phyloP scores from a whole-genome alignment of 768 basidiomycete species.

The Amanita jacksonii region DNA sequence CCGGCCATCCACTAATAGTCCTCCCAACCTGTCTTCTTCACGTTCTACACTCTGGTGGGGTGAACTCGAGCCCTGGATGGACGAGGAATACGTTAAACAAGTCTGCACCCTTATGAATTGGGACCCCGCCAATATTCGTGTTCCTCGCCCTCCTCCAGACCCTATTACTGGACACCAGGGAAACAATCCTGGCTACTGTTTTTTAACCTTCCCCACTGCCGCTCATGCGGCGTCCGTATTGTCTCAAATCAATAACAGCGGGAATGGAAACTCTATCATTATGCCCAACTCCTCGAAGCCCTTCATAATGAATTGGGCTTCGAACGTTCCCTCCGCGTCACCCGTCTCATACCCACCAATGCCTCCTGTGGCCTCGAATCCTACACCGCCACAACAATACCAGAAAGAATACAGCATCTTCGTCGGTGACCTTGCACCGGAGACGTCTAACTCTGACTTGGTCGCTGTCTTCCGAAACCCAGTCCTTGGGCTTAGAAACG shows the following conservation, averaged over 20 bases:
- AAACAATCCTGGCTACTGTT: slow-evolving; percentile 85
- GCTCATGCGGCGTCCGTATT: slow-evolving; percentile 63
- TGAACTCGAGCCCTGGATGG: slow-evolving; percentile 94
- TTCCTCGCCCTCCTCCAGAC: slow-evolving; percentile 55
- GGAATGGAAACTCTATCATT: slow-evolving; percentile 33
- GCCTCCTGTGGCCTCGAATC: slow-evolving; percentile 13
- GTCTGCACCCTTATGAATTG: slow-evolving; percentile 83
- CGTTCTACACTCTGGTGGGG: slow-evolving; percentile 76
- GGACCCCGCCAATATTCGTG: slow-evolving; percentile 67
- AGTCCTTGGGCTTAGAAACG: slow-evolving; percentile 73
- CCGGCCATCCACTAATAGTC: slow-evolving; percentile 15
- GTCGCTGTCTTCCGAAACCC: slow-evolving; percentile 90
- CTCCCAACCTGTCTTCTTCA: slow-evolving; percentile 20
- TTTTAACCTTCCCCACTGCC: slow-evolving; percentile 74
- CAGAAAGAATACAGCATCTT: slow-evolving; percentile 91
- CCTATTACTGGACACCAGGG: slow-evolving; percentile 49
- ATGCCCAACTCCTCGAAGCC: slow-evolving; percentile 87
- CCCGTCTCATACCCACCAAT: slow-evolving; percentile 22
- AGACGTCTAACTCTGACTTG: slow-evolving; percentile 92
- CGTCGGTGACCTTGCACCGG: slow-evolving; percentile 87
- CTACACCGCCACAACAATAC: slow-evolving; percentile 39
- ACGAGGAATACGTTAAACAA: slow-evolving; percentile 88
- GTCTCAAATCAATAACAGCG: slow-evolving; percentile 46
- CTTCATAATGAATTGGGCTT: slow-evolving; percentile 77
- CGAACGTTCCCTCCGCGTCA: slow-evolving; percentile 25